phyloP scores from a whole-genome alignment of 2,329 filamentous ascomycete species.

The Trichoderma sp. region DNA sequence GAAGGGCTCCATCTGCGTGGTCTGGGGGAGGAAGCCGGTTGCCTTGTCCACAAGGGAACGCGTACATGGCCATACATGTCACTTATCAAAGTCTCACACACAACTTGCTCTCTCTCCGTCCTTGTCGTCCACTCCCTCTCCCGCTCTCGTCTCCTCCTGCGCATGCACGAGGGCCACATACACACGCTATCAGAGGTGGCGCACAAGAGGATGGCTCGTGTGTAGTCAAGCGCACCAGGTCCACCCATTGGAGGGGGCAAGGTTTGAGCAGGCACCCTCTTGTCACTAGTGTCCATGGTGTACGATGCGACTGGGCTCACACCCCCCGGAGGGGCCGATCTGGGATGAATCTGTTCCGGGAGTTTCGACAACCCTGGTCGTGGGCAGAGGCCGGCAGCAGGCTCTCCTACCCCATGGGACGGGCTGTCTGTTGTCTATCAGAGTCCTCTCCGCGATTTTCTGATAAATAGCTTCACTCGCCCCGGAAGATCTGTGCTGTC shows the following conservation, averaged over 20 bases:
- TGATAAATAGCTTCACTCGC: constrained; percentile 2
- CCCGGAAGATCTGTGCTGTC: neutral
- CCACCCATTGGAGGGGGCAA: constrained; percentile 16
- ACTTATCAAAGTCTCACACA: constrained; percentile 16
- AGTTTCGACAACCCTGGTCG: constrained; percentile 3
- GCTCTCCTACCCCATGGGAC: constrained; percentile 10
- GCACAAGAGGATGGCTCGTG: constrained; percentile 15
- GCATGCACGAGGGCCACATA: constrained; percentile 21
- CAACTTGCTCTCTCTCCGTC: neutral
- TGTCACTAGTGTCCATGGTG: constrained; percentile 17
- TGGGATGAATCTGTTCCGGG: constrained; percentile 18
- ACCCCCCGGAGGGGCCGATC: constrained; percentile 16
- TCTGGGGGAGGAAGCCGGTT: neutral
- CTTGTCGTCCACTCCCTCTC: neutral
- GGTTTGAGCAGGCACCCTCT: constrained; percentile 15
- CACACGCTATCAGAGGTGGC: constrained; percentile 18
- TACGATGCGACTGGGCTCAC: constrained; percentile 11
- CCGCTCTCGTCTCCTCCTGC: constrained; percentile 11
- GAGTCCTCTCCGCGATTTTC: neutral
- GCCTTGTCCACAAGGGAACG: constrained; percentile 16
- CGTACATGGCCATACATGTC: constrained; percentile 17
- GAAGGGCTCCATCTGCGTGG: neutral
- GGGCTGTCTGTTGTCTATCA: constrained; percentile 8
- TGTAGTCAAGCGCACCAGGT: constrained; percentile 14
- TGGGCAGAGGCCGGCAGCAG: neutral